Evolutionary conservation across 2,329 filamentous ascomycete species (phyloP), one percentile per base, ranked within the genome.

Genomic region (Diplodia seriata): DNA sequence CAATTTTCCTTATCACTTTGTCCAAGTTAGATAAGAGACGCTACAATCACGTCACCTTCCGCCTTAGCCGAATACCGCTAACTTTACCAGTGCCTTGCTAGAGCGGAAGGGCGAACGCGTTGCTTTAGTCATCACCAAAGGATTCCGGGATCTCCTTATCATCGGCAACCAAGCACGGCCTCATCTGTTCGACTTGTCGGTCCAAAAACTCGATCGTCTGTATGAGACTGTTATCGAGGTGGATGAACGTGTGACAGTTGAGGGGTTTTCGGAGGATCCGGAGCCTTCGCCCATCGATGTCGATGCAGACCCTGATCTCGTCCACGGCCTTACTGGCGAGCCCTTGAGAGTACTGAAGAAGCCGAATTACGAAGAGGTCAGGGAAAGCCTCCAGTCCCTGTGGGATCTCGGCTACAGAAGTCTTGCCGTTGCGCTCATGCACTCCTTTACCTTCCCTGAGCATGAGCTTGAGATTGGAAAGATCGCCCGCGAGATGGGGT

Each of bases 81-180:
- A 47, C 54, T 20, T 1, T 69, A 70, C 4, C 36, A 75, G 74
- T 51, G 73, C 73, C 2, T 57, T 74, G 26, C 40, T 75, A 2
- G 73, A 74, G 55, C 53, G 73, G 14, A 69, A 69, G n/a, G 68
- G 65, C 2, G 69, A 68, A 11, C 64, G 64, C 40, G 68, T 59
- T 26, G 72, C 72, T 5, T 66, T 74, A 9, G 49, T 74, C 18
- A 70, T 75, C 12, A 73, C 72, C 8, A 71, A 70, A 54, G 73
- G 73, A 3, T 97, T 97, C 83, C 89, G 88, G 72, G 93, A 97
- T 70, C 73, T 68, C 4, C 66, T 68, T n/a, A 61, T 68, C 12
- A 74, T 75, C 38, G 73, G 73, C 18, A 68, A 74, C 54, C 73
- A 75, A 55, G 67, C 73, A 5, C 68, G 73, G 29, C 73, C 73